A percentile compares a stretch with the other conserved stretches of the same genome.
Conservation (phyloP, 768 basidiomycete genomes). For the Suillus fuscotomentosus region DNA sequence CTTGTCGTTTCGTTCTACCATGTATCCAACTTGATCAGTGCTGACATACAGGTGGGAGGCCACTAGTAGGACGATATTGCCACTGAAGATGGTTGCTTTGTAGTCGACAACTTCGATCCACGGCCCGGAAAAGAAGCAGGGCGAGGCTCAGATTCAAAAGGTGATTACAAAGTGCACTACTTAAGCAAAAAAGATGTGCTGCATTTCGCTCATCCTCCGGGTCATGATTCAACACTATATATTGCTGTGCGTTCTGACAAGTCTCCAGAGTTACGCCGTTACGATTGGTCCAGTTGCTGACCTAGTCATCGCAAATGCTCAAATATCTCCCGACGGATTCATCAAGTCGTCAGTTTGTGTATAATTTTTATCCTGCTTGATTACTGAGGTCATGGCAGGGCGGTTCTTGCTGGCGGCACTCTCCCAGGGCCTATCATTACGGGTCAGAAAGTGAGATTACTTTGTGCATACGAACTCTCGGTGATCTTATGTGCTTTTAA, state of each 20-base stretch:
- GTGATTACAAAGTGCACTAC: neutral
- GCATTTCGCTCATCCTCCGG: neutral
- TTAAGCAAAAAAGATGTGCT: neutral
- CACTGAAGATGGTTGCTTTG: neutral
- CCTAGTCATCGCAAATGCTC: neutral
- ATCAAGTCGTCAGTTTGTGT: neutral
- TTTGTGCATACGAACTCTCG: neutral
- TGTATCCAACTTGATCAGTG: neutral
- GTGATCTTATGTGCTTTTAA: neutral
- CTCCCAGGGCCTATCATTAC: neutral
- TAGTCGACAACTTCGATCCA: neutral
- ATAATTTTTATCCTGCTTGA: neutral
- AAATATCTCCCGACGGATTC: neutral
- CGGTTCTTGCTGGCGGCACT: neutral
- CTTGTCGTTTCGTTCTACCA: neutral
- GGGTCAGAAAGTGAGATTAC: neutral
- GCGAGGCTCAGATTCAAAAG: neutral
- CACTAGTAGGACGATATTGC: neutral
- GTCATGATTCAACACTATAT: neutral
- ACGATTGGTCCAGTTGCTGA: neutral
- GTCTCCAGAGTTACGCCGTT: neutral
- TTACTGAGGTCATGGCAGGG: neutral
- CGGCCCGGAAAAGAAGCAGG: neutral
- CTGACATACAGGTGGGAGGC: neutral
- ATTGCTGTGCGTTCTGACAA: neutral